Evolutionary conservation across 2,329 filamentous ascomycete species (phyloP), one percentile per base, ranked within the genome.

Genomic region (Pseudogymnoascus sp.): DNA sequence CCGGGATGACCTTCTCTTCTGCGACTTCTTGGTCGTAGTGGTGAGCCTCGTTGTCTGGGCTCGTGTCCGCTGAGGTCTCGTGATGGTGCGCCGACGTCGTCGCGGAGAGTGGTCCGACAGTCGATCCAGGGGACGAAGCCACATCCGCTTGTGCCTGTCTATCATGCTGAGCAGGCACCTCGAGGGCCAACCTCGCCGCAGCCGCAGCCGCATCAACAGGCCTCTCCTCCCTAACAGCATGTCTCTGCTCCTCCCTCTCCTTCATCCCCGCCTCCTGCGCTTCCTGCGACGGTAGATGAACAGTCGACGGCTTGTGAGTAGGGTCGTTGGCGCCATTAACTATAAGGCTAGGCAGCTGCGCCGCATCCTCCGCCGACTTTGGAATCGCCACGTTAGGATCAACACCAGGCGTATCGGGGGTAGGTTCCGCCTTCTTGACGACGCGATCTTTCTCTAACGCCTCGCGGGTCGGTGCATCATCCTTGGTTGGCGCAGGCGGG

Each of bases 31-130:
- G 70, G 14, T 79, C 73, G 68, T 83, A 84, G 47, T 83, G 81
- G 59, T 83, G 78, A 16, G 79, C 81, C 60, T 91, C 88, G 63
- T 88, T 83, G 63, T 89, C 88, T 1, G 88, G 86, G 69, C 88
- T 92, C 1, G 89, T 92, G 68, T 88, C 86, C 0, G 88, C 85
- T 1, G 89, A 92, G 5, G 81, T 82, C 66, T 88, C 83, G 65
- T 86, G 83, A 40, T 54, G 47, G 29, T 86, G 81, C 37, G 82
- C 83, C 1, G 90, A 88, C 0, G 90, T 95, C 21, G 87, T 85
- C 63, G 86, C 86, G 47, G 89, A 92, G 69, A 87, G 86, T 1
- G 86, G 83, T 34, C 81, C 85, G 63, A 84, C 77, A 0, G 88
- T 92, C 5, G 90, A 93, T 2, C 77, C 79, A 14, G 83, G 81